phyloP scores from a whole-genome alignment of 164 flowering plant species.

The Malania oleifera region DNA sequence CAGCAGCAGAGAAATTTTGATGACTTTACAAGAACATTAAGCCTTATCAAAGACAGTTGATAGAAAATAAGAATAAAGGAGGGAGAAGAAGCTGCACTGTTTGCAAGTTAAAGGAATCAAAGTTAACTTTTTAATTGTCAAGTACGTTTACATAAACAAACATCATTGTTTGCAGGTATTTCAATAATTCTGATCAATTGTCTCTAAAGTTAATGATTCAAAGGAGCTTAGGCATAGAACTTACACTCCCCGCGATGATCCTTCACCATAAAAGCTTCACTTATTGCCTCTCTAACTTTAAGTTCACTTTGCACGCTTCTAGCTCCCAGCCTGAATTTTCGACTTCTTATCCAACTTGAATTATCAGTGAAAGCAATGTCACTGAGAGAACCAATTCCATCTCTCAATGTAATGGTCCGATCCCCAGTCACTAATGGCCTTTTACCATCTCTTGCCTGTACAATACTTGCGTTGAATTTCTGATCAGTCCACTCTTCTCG shows the following conservation, averaged over 20 bases:
- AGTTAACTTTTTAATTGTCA: too few species aligned
- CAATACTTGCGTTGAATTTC: constrained; percentile 29
- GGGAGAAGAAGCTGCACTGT: too few species aligned
- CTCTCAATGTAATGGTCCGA: constrained; percentile 15
- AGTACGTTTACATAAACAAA: too few species aligned
- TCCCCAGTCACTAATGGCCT: constrained; percentile 55
- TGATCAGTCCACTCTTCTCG: constrained; percentile 35
- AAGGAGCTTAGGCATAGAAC: too few species aligned
- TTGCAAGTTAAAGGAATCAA: too few species aligned
- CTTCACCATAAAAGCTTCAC: constrained; percentile 55
- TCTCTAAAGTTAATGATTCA: too few species aligned
- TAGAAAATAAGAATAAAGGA: too few species aligned
- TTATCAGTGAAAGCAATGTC: constrained; percentile 54
- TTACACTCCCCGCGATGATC: constrained; percentile 68
- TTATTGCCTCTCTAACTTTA: constrained; percentile 45
- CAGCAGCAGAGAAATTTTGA: too few species aligned
- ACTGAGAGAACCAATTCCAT: constrained; percentile 38
- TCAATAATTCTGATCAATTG: too few species aligned
- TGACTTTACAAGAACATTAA: too few species aligned
- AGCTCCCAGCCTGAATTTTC: constrained; percentile 53
- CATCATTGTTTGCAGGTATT: too few species aligned
- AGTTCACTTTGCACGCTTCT: constrained; percentile 23
- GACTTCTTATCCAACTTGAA: constrained; percentile 52
- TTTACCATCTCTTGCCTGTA: constrained; percentile 51
- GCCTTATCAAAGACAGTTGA: too few species aligned